Percentiles rank a stretch among this genome's conserved stretches.
phyloP scores from a whole-genome alignment of 2,329 filamentous ascomycete genomes.

The Trichoderma brevicompactum region DNA sequence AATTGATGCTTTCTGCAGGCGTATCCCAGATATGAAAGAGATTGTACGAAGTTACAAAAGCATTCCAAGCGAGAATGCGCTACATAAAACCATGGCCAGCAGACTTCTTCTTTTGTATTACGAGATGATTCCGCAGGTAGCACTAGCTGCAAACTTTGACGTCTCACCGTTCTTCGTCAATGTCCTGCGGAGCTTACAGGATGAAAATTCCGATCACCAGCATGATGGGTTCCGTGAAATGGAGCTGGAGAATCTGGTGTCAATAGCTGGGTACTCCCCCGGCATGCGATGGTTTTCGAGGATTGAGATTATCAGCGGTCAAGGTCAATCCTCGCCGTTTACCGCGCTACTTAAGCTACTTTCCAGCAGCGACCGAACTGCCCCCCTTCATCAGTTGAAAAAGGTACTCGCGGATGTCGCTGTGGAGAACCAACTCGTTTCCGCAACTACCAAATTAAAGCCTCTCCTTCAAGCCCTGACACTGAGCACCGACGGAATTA shows the following conservation, averaged over 20 bases:
- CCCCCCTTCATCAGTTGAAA: constrained; percentile 51
- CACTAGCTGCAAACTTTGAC: constrained; percentile 84
- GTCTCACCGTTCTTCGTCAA: constrained; percentile 76
- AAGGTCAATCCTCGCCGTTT: constrained; percentile 62
- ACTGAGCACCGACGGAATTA: constrained; percentile 32
- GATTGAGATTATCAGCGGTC: constrained; percentile 60
- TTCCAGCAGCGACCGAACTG: constrained; percentile 39
- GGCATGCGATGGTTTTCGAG: constrained; percentile 92
- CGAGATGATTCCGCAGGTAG: constrained; percentile 76
- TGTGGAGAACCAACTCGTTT: constrained; percentile 69
- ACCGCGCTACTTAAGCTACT: constrained; percentile 65
- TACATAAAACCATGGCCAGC: constrained; percentile 79
- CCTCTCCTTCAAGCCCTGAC: constrained; percentile 49
- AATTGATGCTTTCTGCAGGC: constrained; percentile 73
- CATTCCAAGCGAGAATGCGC: constrained; percentile 67
- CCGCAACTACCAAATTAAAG: constrained; percentile 53
- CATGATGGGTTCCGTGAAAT: constrained; percentile 64
- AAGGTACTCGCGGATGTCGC: constrained; percentile 64
- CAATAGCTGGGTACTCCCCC: constrained; percentile 78
- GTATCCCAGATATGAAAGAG: constrained; percentile 82
- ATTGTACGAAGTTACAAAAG: constrained; percentile 74
- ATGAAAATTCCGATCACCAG: constrained; percentile 54
- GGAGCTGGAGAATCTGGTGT: constrained; percentile 80
- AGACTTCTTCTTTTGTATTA: constrained; percentile 85
- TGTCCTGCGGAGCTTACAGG: constrained; percentile 65